phyloP scores from a whole-genome alignment of 2,329 filamentous ascomycete genomes.

The Phaeosphaeria sp. region DNA sequence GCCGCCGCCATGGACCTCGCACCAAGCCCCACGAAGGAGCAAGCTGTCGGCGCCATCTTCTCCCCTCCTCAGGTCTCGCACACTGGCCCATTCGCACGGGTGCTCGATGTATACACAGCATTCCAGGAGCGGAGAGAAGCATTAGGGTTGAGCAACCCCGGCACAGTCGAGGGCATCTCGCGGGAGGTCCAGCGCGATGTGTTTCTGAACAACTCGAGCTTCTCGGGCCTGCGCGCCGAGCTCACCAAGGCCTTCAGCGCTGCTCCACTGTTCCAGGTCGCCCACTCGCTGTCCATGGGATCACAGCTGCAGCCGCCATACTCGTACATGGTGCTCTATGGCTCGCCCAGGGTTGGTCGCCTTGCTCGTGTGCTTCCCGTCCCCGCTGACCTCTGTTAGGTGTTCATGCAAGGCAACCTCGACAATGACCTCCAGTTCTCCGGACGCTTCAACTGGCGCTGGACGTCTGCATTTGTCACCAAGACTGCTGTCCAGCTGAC shows the following conservation, averaged over 20 bases:
- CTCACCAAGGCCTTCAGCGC: constrained; percentile 96
- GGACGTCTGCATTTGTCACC: constrained; percentile 78
- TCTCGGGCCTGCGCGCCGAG: constrained; percentile 93
- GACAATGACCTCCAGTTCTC: constrained; percentile 90
- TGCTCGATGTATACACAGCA: constrained; percentile 79
- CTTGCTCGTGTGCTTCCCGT: constrained; percentile 4
- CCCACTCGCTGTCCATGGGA: constrained; percentile 94
- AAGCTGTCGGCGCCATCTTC: constrained; percentile 65
- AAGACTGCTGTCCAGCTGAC: constrained; percentile 89
- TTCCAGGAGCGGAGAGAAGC: constrained; percentile 87
- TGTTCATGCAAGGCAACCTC: constrained; percentile 94
- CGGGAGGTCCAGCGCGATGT: constrained; percentile 96
- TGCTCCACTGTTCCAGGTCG: constrained; percentile 93
- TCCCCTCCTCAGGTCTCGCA: constrained; percentile 54
- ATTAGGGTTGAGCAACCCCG: constrained; percentile 89
- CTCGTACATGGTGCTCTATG: constrained; percentile 92
- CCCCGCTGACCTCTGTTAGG: constrained; percentile 59
- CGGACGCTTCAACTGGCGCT: constrained; percentile 92
- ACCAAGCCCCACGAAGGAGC: constrained; percentile 40
- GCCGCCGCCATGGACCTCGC: constrained; percentile 42
- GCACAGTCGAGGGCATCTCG: constrained; percentile 86
- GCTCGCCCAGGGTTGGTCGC: constrained; percentile 81
- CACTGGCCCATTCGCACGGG: constrained; percentile 76
- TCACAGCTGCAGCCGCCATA: constrained; percentile 90
- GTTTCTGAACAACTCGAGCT: constrained; percentile 95